These are phyloP conservation scores for Parasitella parasitica DNA, from an alignment of 371 early-diverging fungal genomes.

Conservation along the genomic window DNA sequence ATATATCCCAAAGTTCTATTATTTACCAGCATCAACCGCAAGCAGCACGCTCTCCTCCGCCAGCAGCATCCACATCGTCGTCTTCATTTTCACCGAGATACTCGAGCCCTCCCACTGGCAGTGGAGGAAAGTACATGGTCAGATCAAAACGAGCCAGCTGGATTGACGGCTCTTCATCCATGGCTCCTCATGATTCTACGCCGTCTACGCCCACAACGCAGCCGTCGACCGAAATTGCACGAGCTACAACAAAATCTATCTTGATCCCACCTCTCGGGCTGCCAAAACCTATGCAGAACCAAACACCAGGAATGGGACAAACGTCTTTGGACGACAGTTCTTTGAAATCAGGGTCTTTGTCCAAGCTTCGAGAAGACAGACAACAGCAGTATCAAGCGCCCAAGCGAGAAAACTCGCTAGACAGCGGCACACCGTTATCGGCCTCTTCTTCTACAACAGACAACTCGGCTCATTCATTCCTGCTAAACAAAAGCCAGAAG, in stretches of 20 bases:
- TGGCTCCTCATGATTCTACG: slow-evolving; percentile 14
- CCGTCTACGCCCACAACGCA: slow-evolving; percentile 20
- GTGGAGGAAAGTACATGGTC: slow-evolving; percentile 40
- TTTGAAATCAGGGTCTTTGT: slow-evolving; percentile 32
- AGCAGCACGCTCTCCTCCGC: slow-evolving; percentile 6
- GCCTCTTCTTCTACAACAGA: slow-evolving; percentile 16
- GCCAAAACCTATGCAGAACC: slow-evolving; percentile 4
- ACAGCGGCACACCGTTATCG: slow-evolving; percentile 12
- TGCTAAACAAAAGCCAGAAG: background rate
- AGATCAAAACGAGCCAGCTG: slow-evolving; percentile 41
- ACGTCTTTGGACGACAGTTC: slow-evolving; percentile 8
- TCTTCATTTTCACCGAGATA: slow-evolving; percentile 26
- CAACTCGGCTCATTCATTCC: background rate
- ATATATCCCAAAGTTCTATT: slow-evolving; percentile 4
- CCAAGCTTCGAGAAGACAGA: slow-evolving; percentile 31
- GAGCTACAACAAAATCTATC: background rate
- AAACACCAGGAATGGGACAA: background rate
- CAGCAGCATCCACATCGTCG: slow-evolving; percentile 1
- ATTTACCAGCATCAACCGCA: slow-evolving; percentile 1
- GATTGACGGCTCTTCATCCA: slow-evolving; percentile 38
- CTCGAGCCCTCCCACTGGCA: slow-evolving; percentile 36
- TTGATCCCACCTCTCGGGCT: slow-evolving; percentile 9
- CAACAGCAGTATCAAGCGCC: slow-evolving; percentile 10
- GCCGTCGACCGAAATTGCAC: background rate
- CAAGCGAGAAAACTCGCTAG: slow-evolving; percentile 20